A percentile compares a stretch with the other conserved stretches of the same genome.
These are phyloP conservation scores for Entomortierella lignicola DNA, from an alignment of 192 early-diverging fungal species.

Conservation along the genomic window DNA sequence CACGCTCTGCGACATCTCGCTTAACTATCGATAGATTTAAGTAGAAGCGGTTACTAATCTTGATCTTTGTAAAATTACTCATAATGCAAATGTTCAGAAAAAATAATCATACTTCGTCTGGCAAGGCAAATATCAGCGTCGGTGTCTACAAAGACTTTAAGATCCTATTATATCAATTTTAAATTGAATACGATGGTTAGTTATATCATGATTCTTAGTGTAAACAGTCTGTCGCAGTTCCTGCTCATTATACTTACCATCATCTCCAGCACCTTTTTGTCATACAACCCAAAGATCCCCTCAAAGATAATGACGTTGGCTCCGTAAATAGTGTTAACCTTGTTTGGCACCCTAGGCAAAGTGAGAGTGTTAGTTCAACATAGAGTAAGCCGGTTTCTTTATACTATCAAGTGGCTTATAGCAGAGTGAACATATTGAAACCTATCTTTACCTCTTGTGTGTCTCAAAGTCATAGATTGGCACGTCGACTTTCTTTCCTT, in stretches of 20 bases:
- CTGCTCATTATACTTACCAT: constrained; percentile 68
- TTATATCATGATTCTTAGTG: no score
- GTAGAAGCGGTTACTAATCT: neutral
- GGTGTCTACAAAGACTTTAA: constrained; percentile 93
- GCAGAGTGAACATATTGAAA: no score
- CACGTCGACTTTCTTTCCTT: constrained; percentile 81
- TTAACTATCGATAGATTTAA: constrained; percentile 65
- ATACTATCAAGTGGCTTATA: no score
- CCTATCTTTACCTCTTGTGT: constrained; percentile 76
- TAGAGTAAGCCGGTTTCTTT: no score
- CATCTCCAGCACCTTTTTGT: constrained; percentile 79
- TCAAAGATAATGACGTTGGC: constrained; percentile 98
- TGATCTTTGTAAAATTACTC: no score
- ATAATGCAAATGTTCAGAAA: no score
- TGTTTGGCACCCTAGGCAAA: constrained; percentile 60
- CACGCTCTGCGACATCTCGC: constrained; percentile 91
- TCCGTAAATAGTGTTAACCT: constrained; percentile 83
- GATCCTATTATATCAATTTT: constrained; percentile 13
- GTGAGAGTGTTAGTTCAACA: no score
- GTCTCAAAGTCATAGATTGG: constrained; percentile 94
- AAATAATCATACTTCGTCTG: constrained; percentile 71
- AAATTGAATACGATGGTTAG: neutral
- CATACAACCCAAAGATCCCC: constrained; percentile 97
- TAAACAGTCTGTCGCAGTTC: neutral
- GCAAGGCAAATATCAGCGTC: constrained; percentile 93